Base-by-base conservation (phyloP, 768 basidiomycete species). In the Tricholoma matsutake region DNA sequence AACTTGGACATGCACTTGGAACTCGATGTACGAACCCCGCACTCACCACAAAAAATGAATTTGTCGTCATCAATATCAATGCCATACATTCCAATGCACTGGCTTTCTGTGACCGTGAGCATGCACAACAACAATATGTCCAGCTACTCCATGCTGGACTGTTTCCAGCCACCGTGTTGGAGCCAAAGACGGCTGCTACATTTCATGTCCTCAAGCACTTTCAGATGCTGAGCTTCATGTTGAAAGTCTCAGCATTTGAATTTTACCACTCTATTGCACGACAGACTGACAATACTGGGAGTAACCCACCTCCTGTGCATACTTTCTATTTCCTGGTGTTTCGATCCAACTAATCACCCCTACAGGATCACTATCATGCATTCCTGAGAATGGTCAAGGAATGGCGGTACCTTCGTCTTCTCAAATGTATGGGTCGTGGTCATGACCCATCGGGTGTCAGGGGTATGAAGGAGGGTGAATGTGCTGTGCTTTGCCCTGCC, bases 401-500 rank as follows among this genome's bases (percentile, higher is more conserved):
- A 25, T 73, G 64, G 65, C 49, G 63, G 4, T 55, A 67, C 45
- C 7, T 71, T 16, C 56, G 39, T 57, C 62, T 64, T 60, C 55
- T 67, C 18, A 71, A 70, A 51, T 63, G 65, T 10, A 65, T 59
- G 2, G 69, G 65, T 10, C 28, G 65, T 4, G 67, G 60, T 8
- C 64, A 70, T 54, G 67, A 64, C 13, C 37, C 61, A 4, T 25
- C 3, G 3, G 70, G 71, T 13, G 54, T 67, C 5, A 32, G 14
- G 2, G 58, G 22, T 4, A 71, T 67, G 3, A 31, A 61, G 41
- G 25, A 22, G 1, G 68, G 70, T 0, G 65, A 70, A 45, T 63
- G 65, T 18, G 72, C 70, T 1, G 57, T 74, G 4, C n/a, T 64
- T 28, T 74, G 73, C 51, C 69, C 68, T 9, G 67, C 67, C n/a